A percentile compares a stretch with the other conserved stretches of the same genome.
These are phyloP conservation scores for Botrytis aclada DNA, from an alignment of 2,329 filamentous ascomycete species.

Conservation along the genomic window DNA sequence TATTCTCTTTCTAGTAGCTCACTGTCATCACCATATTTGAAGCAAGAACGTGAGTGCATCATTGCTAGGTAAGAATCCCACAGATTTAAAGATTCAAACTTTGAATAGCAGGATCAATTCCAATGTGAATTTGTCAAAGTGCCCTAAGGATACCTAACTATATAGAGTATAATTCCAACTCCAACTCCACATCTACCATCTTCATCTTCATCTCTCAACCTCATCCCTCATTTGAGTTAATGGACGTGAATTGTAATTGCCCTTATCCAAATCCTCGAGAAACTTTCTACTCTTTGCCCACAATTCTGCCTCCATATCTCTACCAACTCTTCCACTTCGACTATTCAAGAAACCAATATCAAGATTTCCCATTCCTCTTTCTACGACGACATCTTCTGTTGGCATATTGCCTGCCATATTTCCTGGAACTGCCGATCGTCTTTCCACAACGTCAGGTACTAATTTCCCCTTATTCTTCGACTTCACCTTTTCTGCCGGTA, in stretches of 20 bases:
- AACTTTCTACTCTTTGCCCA: conserved; percentile 61
- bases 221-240: conserved; percentile 8
- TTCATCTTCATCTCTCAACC: conserved; percentile 17
- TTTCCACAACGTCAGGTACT: conserved; percentile 1
- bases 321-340: conserved; percentile 74
- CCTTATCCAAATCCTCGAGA: conserved; percentile 43
- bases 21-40: background rate
- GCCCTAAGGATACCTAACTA: no score
- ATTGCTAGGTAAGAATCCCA: background rate
- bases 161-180: background rate
- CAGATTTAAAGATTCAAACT: background rate
- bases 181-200: background rate
- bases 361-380: conserved; percentile 53
- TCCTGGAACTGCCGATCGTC: conserved; percentile 1
- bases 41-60: background rate
- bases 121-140: background rate
- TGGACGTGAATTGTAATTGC: conserved; percentile 17
- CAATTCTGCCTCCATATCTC: conserved; percentile 79
- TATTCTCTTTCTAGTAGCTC: background rate
- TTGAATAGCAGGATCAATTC: background rate
- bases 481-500: conserved; percentile 44
- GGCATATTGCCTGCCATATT: conserved; percentile 17
- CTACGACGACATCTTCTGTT: conserved; percentile 32
- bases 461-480: conserved; percentile 25
- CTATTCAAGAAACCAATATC: conserved; percentile 91